Base-by-base conservation (phyloP, 169 alveolate species). In the Plasmodium inui region DNA sequence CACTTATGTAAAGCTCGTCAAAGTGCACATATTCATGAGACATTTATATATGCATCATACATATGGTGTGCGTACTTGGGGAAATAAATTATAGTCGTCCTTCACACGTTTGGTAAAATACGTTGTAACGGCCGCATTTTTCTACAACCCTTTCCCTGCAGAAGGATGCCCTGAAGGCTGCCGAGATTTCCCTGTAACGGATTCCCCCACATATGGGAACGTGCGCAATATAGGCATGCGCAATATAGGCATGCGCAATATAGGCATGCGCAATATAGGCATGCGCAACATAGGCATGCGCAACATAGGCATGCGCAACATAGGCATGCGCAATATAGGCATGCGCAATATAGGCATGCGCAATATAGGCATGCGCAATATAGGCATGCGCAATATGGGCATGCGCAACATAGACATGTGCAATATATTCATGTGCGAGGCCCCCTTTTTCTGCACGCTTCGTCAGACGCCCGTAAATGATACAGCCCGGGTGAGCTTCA, bases 161-260 rank as follows among this genome's bases (percentile, higher is more conserved):
- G 94, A 89, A 89, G 74, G 94, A 89, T 30, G 80, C 94, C 19
- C 67, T 89, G 44, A 71, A 53, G 76, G 94, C 94, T 89, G 94
- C 94, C 14, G 94, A 89, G 82, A 89, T 89, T 37, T 19, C 94
- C 57, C 32, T 89, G 10, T 89, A 89, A 46, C 34, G 26, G 70
- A 41, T 32, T 26, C 53, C 30, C 37, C 71, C 26, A 17, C 19
- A 32, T 82, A 26, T 7, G 85, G 76, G 76, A 67, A 12, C 37
- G 0, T 61, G 17, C 0, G 44, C 44, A 5, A 37, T 0, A 72
- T 72, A 22, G 44, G 39, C 39, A 34, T 86, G 72, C 17, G 39
- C 1, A 50, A 2, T n/a, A n/a, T n/a, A n/a, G n/a, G n/a, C 37
- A 0, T 61, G 17, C 0, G 44, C 44, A 5, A 37, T 0, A 72